phyloP scores from a whole-genome alignment of 768 basidiomycete genomes.

The Pleurotus sapidus region DNA sequence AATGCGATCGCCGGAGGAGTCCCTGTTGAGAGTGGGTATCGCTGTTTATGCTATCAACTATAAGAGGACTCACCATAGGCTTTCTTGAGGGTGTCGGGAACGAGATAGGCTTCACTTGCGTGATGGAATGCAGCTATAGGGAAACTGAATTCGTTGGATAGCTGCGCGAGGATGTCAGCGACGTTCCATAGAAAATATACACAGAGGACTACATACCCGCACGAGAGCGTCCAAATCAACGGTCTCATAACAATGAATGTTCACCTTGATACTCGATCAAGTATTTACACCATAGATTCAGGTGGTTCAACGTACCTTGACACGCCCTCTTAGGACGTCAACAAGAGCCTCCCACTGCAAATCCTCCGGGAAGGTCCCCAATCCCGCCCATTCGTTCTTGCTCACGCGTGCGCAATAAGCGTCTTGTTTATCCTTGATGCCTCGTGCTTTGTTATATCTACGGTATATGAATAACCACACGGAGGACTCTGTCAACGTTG shows the following conservation, averaged over 20 bases:
- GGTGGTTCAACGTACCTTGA: conserved; percentile 44
- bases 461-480: conserved; percentile 18
- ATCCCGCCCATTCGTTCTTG: conserved; percentile 41
- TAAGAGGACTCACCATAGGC: conserved; percentile 46
- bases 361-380: conserved; percentile 60
- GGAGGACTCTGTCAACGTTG: neutral
- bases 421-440: conserved; percentile 65
- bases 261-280: conserved; percentile 30
- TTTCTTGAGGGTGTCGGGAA: conserved; percentile 75
- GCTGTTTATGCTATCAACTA: neutral
- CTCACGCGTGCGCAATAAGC: conserved; percentile 53
- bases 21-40: conserved; percentile 28
- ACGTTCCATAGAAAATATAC: neutral
- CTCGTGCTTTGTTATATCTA: conserved; percentile 59
- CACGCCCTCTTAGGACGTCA: conserved; percentile 73
- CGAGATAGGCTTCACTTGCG: conserved; percentile 82
- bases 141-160: conserved; percentile 70
- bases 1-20: conserved; percentile 70
- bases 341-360: conserved; percentile 75
- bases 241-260: conserved; percentile 58
- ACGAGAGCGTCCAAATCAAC: conserved; percentile 72
- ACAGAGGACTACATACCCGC: conserved; percentile 34
- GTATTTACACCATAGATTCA: conserved; percentile 11
- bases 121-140: conserved; percentile 75
- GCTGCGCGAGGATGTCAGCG: conserved; percentile 15